phyloP scores from a whole-genome alignment of 2,329 filamentous ascomycete species.

The Hymenoscyphus fructigenus region DNA sequence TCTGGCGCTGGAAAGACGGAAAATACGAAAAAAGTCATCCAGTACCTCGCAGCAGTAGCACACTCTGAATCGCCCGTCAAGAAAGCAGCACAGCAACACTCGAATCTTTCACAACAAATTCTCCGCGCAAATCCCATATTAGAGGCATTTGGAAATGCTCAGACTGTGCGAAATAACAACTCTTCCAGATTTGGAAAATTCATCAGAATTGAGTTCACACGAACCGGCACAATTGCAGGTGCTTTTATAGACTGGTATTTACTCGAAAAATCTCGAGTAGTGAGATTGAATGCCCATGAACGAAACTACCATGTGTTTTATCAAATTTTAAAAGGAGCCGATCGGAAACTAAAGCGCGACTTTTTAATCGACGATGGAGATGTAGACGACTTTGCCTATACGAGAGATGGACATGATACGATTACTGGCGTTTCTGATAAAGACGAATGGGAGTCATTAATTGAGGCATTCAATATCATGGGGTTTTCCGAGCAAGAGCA shows the following conservation, averaged over 20 bases:
- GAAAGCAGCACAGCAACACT: slow-evolving; percentile 62
- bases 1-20: slow-evolving; percentile 98
- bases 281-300: slow-evolving; percentile 82
- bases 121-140: slow-evolving; percentile 94
- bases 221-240: slow-evolving; percentile 84
- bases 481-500: slow-evolving; percentile 87
- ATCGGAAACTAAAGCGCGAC: slow-evolving; percentile 68
- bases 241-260: slow-evolving; percentile 99
- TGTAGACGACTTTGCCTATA: slow-evolving; percentile 89
- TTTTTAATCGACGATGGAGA: slow-evolving; percentile 74
- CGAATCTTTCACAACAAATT: slow-evolving; percentile 94
- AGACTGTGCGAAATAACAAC: slow-evolving; percentile 97
- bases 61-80: slow-evolving; percentile 72
- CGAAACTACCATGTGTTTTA: slow-evolving; percentile 98
- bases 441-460: slow-evolving; percentile 84
- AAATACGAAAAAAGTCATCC: slow-evolving; percentile 99
- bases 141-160: slow-evolving; percentile 96
- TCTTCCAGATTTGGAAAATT: slow-evolving; percentile 98
- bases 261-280: slow-evolving; percentile 95
- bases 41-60: slow-evolving; percentile 94
- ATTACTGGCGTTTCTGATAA: slow-evolving; percentile 87
- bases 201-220: slow-evolving; percentile 92
- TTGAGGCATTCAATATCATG: slow-evolving; percentile 95
- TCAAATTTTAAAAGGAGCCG: slow-evolving; percentile 85
- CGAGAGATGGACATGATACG: slow-evolving; percentile 83